These are phyloP conservation scores for Tricholomella constricta DNA, from an alignment of 768 basidiomycete genomes.

Conservation along the genomic window DNA sequence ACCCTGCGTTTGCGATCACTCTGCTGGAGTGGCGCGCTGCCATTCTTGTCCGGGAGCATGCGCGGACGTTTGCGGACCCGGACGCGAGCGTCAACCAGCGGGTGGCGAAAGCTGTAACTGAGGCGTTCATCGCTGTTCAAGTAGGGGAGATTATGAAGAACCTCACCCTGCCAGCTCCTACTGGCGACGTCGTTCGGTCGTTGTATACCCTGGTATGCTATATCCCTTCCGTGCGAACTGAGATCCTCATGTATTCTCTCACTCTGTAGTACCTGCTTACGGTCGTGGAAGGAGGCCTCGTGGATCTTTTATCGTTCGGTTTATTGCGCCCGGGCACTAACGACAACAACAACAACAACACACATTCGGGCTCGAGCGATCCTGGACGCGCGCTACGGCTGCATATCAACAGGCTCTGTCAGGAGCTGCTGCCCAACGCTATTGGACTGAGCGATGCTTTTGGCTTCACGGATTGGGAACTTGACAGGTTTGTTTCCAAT, in stretches of 20 bases:
- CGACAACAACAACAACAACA: no score
- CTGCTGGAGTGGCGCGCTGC: conserved; percentile 72
- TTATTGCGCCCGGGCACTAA: conserved; percentile 41
- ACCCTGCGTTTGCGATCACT: conserved; percentile 39
- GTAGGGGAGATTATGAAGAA: conserved; percentile 49
- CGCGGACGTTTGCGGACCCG: conserved; percentile 32
- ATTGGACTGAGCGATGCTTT: conserved; percentile 75
- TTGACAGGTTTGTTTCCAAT: conserved; percentile 53
- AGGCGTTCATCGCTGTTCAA: conserved; percentile 65
- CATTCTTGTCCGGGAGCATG: conserved; percentile 50
- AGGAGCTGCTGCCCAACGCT: conserved; percentile 58
- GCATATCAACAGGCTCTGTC: conserved; percentile 50
- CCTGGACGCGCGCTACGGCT: conserved; percentile 50
- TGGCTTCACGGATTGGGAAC: conserved; percentile 73
- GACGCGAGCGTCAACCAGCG: conserved; percentile 62
- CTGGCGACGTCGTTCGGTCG: conserved; percentile 32
- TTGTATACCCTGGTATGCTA: conserved; percentile 48
- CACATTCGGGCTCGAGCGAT: conserved; percentile 32
- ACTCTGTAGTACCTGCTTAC: conserved; percentile 58
- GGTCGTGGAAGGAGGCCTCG: conserved; percentile 53
- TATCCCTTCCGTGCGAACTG: neutral
- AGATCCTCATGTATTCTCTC: neutral
- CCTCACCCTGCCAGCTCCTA: conserved; percentile 21
- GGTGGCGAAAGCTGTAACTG: conserved; percentile 63
- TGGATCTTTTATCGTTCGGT: conserved; percentile 60